These are phyloP conservation scores for Radiomyces spectabilis DNA, from an alignment of 192 early-diverging fungal species.

Conservation along the genomic window DNA sequence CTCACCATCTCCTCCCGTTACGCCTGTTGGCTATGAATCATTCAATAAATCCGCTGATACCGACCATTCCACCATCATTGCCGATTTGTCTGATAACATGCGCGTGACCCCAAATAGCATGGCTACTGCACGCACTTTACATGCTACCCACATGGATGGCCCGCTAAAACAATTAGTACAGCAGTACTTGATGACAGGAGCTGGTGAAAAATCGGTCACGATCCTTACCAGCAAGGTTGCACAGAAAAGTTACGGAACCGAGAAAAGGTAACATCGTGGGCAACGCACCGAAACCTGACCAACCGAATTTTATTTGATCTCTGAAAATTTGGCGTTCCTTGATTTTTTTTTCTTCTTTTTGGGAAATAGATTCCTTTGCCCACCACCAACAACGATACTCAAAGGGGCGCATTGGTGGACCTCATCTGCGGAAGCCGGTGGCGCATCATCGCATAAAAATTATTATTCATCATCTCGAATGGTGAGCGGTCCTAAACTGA, in stretches of 20 bases:
- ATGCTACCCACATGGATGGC: too few species aligned
- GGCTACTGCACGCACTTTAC: too few species aligned
- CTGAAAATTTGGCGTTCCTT: too few species aligned
- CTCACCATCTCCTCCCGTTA: constrained; percentile 1
- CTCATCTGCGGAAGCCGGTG: constrained; percentile 13
- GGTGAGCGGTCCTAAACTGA: constrained; percentile 35
- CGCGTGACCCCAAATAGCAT: too few species aligned
- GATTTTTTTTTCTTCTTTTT: neutral
- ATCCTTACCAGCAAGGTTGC: constrained; percentile 80
- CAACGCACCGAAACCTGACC: too few species aligned
- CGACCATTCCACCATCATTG: too few species aligned
- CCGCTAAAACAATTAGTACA: too few species aligned
- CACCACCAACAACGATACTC: constrained; percentile 69
- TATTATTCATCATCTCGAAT: neutral
- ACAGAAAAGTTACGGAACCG: constrained; percentile 90
- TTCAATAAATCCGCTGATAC: neutral
- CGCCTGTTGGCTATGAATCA: neutral
- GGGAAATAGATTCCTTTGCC: constrained; percentile 62
- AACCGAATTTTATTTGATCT: too few species aligned
- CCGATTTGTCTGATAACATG: constrained; percentile 26
- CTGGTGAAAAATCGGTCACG: constrained; percentile 56
- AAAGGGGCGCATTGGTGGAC: constrained; percentile 64
- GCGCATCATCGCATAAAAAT: neutral
- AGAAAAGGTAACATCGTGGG: constrained; percentile 77
- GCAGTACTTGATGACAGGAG: constrained; percentile 6